These are phyloP conservation scores for Coriaria nepalensis DNA, from an alignment of 306 rosid genomes.

Conservation along the genomic window DNA sequence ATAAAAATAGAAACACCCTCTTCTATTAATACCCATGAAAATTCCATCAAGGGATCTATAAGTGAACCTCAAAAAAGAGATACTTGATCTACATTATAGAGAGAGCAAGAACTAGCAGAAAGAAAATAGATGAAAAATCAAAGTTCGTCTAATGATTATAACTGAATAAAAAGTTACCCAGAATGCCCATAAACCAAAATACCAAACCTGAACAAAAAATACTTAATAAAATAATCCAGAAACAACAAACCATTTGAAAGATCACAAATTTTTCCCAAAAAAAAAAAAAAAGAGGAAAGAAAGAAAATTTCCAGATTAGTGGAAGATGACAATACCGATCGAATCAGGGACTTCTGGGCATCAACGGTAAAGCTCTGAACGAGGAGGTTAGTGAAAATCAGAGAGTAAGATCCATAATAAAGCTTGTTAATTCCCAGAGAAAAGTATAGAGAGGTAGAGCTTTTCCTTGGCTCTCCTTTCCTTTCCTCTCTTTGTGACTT, in stretches of 20 bases:
- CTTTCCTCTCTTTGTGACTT: conserved; percentile 2
- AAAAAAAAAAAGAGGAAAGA: neutral
- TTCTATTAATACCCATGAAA: too few relatives aligned
- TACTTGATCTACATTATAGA: too few relatives aligned
- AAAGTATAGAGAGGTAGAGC: neutral
- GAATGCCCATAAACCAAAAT: too few relatives aligned
- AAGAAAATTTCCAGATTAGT: neutral
- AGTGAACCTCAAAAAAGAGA: too few relatives aligned
- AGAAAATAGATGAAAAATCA: too few relatives aligned
- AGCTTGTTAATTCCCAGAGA: neutral
- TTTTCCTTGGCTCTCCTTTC: conserved; percentile 14
- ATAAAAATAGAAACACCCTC: too few relatives aligned
- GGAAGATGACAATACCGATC: conserved; percentile 18
- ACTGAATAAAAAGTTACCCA: too few relatives aligned
- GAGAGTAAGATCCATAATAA: conserved; percentile 32
- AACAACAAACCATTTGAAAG: neutral
- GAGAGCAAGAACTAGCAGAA: too few relatives aligned
- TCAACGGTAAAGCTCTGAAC: conserved; percentile 13
- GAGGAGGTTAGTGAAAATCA: conserved; percentile 14
- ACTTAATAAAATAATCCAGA: too few relatives aligned
- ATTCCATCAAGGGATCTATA: too few relatives aligned
- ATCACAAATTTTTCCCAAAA: neutral
- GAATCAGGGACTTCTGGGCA: conserved; percentile 15
- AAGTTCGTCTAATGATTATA: too few relatives aligned
- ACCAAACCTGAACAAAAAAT: too few relatives aligned